A percentile compares a stretch with the other conserved stretches of the same genome.
These are phyloP conservation scores for Alternaria rosae DNA, from an alignment of 2,329 filamentous ascomycete species.

Conservation along the genomic window DNA sequence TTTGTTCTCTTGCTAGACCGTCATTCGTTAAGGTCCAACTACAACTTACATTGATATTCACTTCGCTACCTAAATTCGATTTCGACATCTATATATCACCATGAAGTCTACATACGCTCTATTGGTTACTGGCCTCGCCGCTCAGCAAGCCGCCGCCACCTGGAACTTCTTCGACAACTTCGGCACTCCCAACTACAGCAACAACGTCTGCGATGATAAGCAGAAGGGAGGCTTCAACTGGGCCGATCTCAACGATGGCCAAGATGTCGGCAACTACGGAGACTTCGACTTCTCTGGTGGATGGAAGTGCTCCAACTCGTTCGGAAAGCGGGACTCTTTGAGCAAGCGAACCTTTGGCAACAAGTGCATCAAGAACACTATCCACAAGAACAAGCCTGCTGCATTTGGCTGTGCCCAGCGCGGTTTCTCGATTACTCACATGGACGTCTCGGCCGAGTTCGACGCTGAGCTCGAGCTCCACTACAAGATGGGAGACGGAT, in stretches of 20 bases:
- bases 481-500: conserved; percentile 85
- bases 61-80: conserved; percentile 32
- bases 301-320: conserved; percentile 71
- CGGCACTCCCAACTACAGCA: conserved; percentile 72
- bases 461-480: conserved; percentile 84
- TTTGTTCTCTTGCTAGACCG: conserved; percentile 18
- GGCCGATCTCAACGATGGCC: conserved; percentile 61
- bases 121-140: conserved; percentile 56
- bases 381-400: conserved; percentile 61
- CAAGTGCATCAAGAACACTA: conserved; percentile 54
- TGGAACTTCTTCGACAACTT: conserved; percentile 65
- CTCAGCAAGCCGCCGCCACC: conserved; percentile 56
- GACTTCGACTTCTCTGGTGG: conserved; percentile 71
- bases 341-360: conserved; percentile 54
- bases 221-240: conserved; percentile 78
- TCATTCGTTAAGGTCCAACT: conserved; percentile 31
- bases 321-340: conserved; percentile 65
- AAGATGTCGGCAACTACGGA: conserved; percentile 68
- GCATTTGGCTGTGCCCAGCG: conserved; percentile 71
- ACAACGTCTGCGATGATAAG: conserved; percentile 78
- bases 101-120: conserved; percentile 56
- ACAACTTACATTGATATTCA: conserved; percentile 19
- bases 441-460: conserved; percentile 76
- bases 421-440: conserved; percentile 76
- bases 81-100: conserved; percentile 36